Evolutionary conservation across 1,284 basidiomycete genomes (phyloP), one percentile per base, ranked within the genome.

Genomic region (Anthracocystis walkeri): DNA sequence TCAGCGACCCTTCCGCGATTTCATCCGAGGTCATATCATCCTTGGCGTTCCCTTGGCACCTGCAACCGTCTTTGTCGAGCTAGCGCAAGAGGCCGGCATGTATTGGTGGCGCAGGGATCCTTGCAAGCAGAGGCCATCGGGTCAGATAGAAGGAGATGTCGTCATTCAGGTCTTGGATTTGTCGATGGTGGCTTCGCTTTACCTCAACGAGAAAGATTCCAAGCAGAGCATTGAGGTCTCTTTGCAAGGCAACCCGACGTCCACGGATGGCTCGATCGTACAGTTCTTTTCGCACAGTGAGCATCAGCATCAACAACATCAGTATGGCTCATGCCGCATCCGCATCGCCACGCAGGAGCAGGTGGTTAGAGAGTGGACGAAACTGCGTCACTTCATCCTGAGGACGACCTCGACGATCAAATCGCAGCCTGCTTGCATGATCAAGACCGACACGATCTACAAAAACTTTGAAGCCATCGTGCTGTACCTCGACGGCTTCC

Each of bases 21-120:
- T 78, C 16, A 70, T 78, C 42, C 52, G 49, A n/a, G 76, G 76
- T 1, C 76, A 78, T 55, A 55, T 72, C 45, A 73, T 78, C 45
- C 65, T 68, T 4, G 73, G 69, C 20, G 55, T 65, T 12, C 65
- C 62, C 12, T 35, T 78, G 49, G 61, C 69, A 2, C 69, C 73
- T 0, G 76, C 76, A 3, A 75, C 72, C 11, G 59, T 78, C 35
- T 72, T 78, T 60, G 62, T 66, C 38, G 76, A 78, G 60, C 64
- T 78, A 0, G 76, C 76, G 4, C 65, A 76, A 31, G 73, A 75
- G 31, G 73, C 63, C 2, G 76, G 56, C 8, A 63, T 64, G 60
- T 75, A 70, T 55, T 75, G 72, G 72, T 69, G 71, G 71, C 49
- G 40, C 10, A n/a, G 31, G 53, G 58, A 67, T 27, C 42, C 58